These are phyloP conservation scores for Neocatenulostroma microsporum DNA, from an alignment of 2,329 filamentous ascomycete species.

Conservation along the genomic window DNA sequence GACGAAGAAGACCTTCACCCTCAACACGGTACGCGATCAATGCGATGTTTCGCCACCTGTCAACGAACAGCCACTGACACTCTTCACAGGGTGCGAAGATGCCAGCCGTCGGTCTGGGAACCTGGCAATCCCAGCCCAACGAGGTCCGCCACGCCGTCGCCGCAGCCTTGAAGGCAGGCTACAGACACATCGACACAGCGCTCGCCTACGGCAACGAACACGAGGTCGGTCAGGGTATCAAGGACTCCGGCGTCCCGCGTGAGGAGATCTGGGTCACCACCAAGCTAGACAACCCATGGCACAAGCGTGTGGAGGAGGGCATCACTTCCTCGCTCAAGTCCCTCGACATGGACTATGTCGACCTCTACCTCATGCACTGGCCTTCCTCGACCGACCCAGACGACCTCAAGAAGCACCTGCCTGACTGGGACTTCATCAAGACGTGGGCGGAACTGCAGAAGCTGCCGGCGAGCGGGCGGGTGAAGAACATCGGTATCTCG, in stretches of 20 bases:
- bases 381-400: slow-evolving; percentile 56
- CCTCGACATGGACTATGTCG: slow-evolving; percentile 58
- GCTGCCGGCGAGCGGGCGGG: slow-evolving; percentile 60
- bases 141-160: slow-evolving; percentile 66
- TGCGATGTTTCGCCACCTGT: background rate
- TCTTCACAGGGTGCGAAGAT: slow-evolving; percentile 55
- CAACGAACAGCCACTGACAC: background rate
- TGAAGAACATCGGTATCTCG: slow-evolving; percentile 54
- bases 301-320: slow-evolving; percentile 59
- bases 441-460: slow-evolving; percentile 50
- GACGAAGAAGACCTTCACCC: slow-evolving; percentile 41
- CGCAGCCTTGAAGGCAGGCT: slow-evolving; percentile 52
- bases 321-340: slow-evolving; percentile 53
- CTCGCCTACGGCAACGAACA: slow-evolving; percentile 71
- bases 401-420: slow-evolving; percentile 58
- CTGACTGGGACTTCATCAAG: slow-evolving; percentile 75
- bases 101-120: slow-evolving; percentile 66
- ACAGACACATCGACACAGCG: slow-evolving; percentile 60
- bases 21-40: slow-evolving; percentile 43
- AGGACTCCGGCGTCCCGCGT: slow-evolving; percentile 56
- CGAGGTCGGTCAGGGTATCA: slow-evolving; percentile 65
- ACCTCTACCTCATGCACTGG: slow-evolving; percentile 68
- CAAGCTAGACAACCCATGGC: slow-evolving; percentile 75
- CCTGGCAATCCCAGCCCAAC: slow-evolving; percentile 66
- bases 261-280: slow-evolving; percentile 68